Conservation (phyloP, 176 grass and related monocot species). For the Oryza longistaminata region DNA sequence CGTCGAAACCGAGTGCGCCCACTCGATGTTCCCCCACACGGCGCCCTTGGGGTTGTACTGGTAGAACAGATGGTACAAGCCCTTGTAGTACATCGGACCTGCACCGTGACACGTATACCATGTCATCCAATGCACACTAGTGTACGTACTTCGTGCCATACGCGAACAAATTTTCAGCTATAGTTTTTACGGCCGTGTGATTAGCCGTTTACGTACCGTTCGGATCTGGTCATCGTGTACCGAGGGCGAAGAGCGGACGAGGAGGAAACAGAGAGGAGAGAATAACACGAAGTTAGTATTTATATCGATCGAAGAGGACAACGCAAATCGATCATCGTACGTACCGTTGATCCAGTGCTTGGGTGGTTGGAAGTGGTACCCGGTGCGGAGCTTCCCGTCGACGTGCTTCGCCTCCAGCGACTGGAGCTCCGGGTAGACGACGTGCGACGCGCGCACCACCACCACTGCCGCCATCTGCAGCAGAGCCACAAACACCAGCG, state of each 20-base stretch:
- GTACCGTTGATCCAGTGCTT: conserved; percentile 66
- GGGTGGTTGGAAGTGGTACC: conserved; percentile 66
- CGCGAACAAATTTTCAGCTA: neutral
- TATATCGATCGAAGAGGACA: neutral
- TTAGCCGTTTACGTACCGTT: neutral
- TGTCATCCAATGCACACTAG: neutral
- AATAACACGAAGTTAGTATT: neutral
- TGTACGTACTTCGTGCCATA: neutral
- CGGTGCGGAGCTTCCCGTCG: conserved; percentile 33
- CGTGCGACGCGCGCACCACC: conserved; percentile 29
- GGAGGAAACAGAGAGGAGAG: neutral
- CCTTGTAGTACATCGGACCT: conserved; percentile 76
- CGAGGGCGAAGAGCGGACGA: neutral
- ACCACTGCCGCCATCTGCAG: neutral
- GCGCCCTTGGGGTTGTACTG: conserved; percentile 78
- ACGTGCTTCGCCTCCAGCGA: conserved; percentile 9
- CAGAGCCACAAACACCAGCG: neutral
- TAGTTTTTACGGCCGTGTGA: too few relatives aligned
- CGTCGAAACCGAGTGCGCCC: conserved; percentile 72
- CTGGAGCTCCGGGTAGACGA: conserved; percentile 33
- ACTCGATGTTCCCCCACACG: conserved; percentile 71
- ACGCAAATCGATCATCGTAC: neutral
- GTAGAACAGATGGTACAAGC: conserved; percentile 77
- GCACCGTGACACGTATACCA: neutral
- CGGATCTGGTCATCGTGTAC: neutral